Base-by-base conservation (phyloP, 1,284 basidiomycete species). In the Ganoderma lucidum region DNA sequence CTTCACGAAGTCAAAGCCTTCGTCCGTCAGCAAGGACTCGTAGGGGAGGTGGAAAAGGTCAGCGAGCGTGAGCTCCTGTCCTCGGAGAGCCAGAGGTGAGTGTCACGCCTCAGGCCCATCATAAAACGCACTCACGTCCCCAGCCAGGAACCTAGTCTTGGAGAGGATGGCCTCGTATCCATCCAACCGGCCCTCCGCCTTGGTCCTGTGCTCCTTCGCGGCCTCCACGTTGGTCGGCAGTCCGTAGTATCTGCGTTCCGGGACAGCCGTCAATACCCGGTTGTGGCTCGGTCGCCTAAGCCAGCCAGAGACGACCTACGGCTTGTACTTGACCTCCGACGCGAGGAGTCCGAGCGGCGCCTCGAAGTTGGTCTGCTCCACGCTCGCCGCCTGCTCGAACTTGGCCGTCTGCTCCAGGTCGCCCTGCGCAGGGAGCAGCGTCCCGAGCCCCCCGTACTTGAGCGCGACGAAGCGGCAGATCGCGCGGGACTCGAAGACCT, bases 331-430 rank as follows among this genome's bases (percentile, higher is more conserved):
- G 30, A 15, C 14, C 53, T 56, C 32, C 30, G 28, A 19, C 53
- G 53, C 53, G 30, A 56, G 53, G 6, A 28, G 12, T 5, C 23
- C 23, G 14, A 35, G 9, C 30, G 53, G 53, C 30, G 30, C 28
- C 30, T 90, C 85, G 70, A 89, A 90, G 78, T 88, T 84, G 67
- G 77, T 75, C 32, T 78, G 70, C 78, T 91, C 90, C 72, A 87
- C 79, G 32, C 83, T 84, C 39, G 82, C 83, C 0, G 88, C 90
- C 76, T 88, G 85, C 78, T 90, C 88, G 75, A 88, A 88, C 45
- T 81, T 76, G 23, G 83, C 87, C 45, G 78, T 79, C 2, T 76
- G 82, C 65, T 81, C 77, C 19, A 76, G 70, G 73, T 81, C 75
- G 69, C 67, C 76, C 64, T 76, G 67, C 51, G 63, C 68, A 28